Percentiles rank a stretch among this genome's conserved stretches.
Conservation (phyloP, 2,329 filamentous ascomycete genomes). For the Xylaria sp. region DNA sequence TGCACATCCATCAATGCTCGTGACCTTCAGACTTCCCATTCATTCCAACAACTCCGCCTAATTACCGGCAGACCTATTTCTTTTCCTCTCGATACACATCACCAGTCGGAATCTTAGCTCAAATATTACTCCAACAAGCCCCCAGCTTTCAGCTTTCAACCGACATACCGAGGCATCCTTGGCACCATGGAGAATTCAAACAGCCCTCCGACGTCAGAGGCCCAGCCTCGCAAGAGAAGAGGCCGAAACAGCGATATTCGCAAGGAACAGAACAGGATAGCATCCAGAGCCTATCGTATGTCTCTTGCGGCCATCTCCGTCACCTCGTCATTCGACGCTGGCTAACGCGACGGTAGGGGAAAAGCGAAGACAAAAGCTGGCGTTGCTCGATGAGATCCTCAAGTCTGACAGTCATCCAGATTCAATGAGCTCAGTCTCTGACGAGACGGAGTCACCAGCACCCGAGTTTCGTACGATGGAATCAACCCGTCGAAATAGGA, state of each 20-base stretch:
- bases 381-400: conserved; percentile 47
- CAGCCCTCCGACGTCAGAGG: conserved; percentile 15
- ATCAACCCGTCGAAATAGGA: conserved; percentile 15
- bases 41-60: conserved; percentile 11
- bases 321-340: not conserved
- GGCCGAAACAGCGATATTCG: conserved; percentile 39
- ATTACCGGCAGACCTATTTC: conserved; percentile 8
- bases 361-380: conserved; percentile 51
- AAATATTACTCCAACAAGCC: not conserved
- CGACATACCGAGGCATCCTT: conserved; percentile 4
- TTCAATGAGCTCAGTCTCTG: conserved; percentile 40
- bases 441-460: conserved; percentile 36
- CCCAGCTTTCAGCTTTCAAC: not conserved
- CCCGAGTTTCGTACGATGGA: conserved; percentile 16
- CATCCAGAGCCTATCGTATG: conserved; percentile 44
- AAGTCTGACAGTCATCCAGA: conserved; percentile 40
- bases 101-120: not conserved
- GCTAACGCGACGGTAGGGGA: conserved; percentile 44
- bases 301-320: conserved; percentile 9
- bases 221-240: conserved; percentile 33
- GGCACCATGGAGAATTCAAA: conserved; percentile 33
- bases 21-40: not conserved
- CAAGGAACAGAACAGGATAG: conserved; percentile 42
- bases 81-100: not conserved
- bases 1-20: conserved; percentile 16